phyloP scores from a whole-genome alignment of 495 filamentous ascomycete species.

The Immersiella caudata region DNA sequence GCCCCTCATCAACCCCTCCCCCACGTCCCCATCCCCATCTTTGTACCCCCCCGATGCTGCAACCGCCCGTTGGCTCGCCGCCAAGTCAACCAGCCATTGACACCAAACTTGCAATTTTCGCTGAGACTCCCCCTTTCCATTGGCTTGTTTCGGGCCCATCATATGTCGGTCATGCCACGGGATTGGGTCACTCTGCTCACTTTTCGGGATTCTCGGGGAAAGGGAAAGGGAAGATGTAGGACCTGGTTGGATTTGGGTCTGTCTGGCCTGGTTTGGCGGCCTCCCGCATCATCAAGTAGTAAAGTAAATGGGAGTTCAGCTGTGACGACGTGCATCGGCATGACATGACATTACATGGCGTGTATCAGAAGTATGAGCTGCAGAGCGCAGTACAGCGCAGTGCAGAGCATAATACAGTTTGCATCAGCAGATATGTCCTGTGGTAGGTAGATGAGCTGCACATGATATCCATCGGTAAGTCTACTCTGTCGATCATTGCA shows the following conservation, averaged over 20 bases:
- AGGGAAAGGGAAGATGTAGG: not conserved
- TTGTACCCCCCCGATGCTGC: not conserved
- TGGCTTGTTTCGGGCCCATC: not conserved
- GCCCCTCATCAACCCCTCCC: conserved; percentile 1
- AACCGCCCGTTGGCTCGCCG: no score
- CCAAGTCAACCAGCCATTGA: not conserved
- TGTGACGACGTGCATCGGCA: not conserved
- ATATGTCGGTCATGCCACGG: not conserved
- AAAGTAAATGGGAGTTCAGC: not conserved
- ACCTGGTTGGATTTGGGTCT: not conserved
- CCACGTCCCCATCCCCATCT: not conserved
- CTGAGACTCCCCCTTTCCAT: not conserved
- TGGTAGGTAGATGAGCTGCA: no score
- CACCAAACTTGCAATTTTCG: not conserved
- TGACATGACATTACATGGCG: not conserved
- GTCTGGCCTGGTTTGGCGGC: not conserved
- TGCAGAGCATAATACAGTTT: not conserved
- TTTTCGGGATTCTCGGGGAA: not conserved
- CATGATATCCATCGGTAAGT: no score
- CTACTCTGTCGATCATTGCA: no score
- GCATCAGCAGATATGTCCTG: not conserved
- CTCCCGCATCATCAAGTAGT: not conserved
- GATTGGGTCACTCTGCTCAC: not conserved
- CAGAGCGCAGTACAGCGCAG: not conserved
- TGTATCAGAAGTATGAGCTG: conserved; percentile 1